Evolutionary conservation across 108 stramenopile genomes (phyloP).

Genomic region (Schizochytrium sp.): DNA sequence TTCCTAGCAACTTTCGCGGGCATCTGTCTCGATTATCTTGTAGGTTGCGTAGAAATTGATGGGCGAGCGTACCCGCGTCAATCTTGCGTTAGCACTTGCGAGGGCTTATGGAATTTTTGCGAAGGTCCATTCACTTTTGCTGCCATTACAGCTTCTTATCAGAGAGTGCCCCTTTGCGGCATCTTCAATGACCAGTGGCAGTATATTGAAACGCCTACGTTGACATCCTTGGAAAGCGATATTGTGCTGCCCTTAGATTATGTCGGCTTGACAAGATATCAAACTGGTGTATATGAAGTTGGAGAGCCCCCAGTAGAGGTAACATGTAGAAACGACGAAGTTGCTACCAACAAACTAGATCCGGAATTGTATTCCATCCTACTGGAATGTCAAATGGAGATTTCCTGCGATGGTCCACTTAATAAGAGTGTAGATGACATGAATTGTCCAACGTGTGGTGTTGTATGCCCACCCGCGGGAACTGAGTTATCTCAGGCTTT

Average conservation of each 20-base stretch:
- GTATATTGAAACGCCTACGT: background rate
- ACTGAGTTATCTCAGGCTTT: background rate
- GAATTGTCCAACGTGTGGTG: background rate
- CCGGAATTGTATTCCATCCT: too few species aligned
- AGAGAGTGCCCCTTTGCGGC: background rate
- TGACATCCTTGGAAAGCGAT: too few species aligned
- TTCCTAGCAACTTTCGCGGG: background rate
- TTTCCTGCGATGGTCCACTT: background rate
- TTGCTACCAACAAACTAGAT: too few species aligned
- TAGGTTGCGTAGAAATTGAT: constrained; percentile 2
- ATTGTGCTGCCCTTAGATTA: background rate
- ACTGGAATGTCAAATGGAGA: background rate
- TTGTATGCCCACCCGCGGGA: background rate
- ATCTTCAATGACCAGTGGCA: background rate
- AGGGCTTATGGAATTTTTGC: background rate
- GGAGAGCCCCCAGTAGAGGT: too few species aligned
- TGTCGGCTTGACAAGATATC: background rate
- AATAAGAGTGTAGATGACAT: background rate
- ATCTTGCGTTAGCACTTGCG: constrained; percentile 65
- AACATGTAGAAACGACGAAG: too few species aligned
- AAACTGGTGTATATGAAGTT: background rate
- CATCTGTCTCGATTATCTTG: background rate
- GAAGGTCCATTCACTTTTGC: background rate
- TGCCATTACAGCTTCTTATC: background rate
- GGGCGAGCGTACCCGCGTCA: background rate